Percentiles rank a stretch among this genome's conserved stretches.
Evolutionary conservation across 1,284 basidiomycete species (phyloP).

Genomic region (Kwoniella shivajii): DNA sequence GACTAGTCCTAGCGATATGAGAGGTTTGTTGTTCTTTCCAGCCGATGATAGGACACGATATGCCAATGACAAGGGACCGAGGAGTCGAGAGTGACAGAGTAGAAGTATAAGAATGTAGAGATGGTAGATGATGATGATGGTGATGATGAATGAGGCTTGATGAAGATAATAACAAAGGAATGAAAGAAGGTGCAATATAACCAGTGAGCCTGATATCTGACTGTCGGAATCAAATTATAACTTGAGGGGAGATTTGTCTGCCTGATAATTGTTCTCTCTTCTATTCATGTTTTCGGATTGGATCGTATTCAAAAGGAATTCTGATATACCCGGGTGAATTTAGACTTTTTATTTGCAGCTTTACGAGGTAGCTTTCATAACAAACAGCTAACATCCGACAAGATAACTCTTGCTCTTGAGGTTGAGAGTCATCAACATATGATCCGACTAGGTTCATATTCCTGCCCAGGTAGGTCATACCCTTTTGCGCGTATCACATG

Average conservation of each 20-base stretch:
- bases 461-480: neutral
- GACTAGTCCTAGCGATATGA: too few species aligned
- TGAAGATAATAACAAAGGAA: neutral
- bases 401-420: too few species aligned
- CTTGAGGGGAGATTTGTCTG: neutral
- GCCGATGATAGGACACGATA: too few species aligned
- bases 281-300: neutral
- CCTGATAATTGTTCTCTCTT: neutral
- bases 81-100: neutral
- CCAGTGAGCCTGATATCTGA: conserved; percentile 2
- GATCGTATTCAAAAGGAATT: conserved; percentile 6
- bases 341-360: too few species aligned
- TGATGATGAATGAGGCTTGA: neutral
- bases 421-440: too few species aligned
- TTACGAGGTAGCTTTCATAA: too few species aligned
- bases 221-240: neutral
- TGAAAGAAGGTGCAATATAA: neutral
- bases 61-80: neutral
- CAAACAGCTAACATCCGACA: too few species aligned
- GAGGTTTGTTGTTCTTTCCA: too few species aligned
- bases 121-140: too few species aligned
- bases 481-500: too few species aligned
- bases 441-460: neutral
- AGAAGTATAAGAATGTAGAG: neutral
- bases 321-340: too few species aligned